Base-by-base conservation (phyloP, 2,329 filamentous ascomycete genomes). In the Botrytis fabae region DNA sequence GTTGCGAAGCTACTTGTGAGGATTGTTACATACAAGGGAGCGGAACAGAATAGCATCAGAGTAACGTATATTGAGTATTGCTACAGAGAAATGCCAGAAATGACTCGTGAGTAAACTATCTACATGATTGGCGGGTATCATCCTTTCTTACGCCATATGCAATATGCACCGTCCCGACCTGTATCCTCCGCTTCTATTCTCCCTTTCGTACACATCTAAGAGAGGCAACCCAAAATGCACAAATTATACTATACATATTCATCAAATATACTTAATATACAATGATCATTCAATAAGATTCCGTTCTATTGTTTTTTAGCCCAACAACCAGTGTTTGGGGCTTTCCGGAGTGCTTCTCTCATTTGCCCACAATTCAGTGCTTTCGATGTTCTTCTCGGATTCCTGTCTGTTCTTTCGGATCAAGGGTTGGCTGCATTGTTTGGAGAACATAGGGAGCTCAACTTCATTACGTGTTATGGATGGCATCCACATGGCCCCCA, bases 321-420 rank as follows among this genome's bases (percentile, higher is more conserved):
- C 73, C 2, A 76, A 69, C 46, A 79, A 68, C 78, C 78, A 78
- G 64, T 77, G 73, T 65, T 66, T 77, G 6, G 75, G 74, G 38
- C 68, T 74, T 25, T 73, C 60, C n/a, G 75, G 76, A 5, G 75
- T 44, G 20, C 61, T 71, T 48, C 57, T 75, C 16, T 69, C 70
- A 16, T 72, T 70, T 18, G 46, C 62, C 78, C 79, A 80, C 66
- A 79, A 57, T 38, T 76, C 66, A 4, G 69, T 71, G 51, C 75
- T 77, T 63, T 75, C 72, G 44, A 79, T 73, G 16, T 62, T 57
- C 25, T 60, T 74, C 8, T 70, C 38, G 9, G 46, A 32, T 22
- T 71, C 69, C 18, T 70, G 68, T 51, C 75, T 75, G 73, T 76
- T 78, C 25, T 70, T 78, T 35, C 75, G 73, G 12, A 57, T 71